These are phyloP conservation scores for Euclidium syriacum DNA, from an alignment of 345 rosid genomes.

Conservation along the genomic window DNA sequence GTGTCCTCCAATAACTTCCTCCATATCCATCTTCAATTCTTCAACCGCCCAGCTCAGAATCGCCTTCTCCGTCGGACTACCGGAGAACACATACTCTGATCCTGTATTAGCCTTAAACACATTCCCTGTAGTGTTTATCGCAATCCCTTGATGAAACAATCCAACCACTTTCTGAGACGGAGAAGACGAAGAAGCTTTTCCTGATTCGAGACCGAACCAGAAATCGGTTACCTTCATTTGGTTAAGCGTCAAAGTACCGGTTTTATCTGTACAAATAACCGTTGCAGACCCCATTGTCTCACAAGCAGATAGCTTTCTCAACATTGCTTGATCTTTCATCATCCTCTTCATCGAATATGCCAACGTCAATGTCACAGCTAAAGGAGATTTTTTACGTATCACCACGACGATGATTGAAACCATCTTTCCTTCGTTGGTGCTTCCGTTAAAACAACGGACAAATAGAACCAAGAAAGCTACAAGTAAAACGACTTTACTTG, in stretches of 20 bases:
- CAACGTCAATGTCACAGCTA: slow-evolving; percentile 74
- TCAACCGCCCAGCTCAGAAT: slow-evolving; percentile 64
- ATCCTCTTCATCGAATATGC: slow-evolving; percentile 82
- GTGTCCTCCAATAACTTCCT: slow-evolving; percentile 28
- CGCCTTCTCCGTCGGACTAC: slow-evolving; percentile 74
- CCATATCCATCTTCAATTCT: slow-evolving; percentile 39
- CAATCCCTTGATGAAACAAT: slow-evolving; percentile 49
- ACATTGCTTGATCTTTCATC: slow-evolving; percentile 83
- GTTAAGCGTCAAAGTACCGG: slow-evolving; percentile 73
- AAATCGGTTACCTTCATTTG: slow-evolving; percentile 59
- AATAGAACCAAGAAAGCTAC: slow-evolving; percentile 64
- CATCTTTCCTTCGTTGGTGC: slow-evolving; percentile 48
- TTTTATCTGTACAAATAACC: slow-evolving; percentile 66
- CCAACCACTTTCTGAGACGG: slow-evolving; percentile 35
- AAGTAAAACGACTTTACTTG: slow-evolving; percentile 55
- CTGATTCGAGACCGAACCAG: slow-evolving; percentile 51
- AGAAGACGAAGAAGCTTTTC: slow-evolving; percentile 4
- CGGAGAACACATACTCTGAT: slow-evolving; percentile 43
- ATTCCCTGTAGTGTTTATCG: slow-evolving; percentile 62
- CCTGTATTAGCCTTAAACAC: slow-evolving; percentile 32
- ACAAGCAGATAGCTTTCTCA: slow-evolving; percentile 67
- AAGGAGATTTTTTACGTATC: slow-evolving; percentile 71
- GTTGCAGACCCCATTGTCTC: slow-evolving; percentile 94
- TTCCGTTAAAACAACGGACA: slow-evolving; percentile 71
- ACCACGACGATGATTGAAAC: slow-evolving; percentile 85